Conservation (phyloP, 495 filamentous ascomycete species). For the Talaromyces adpressus region DNA sequence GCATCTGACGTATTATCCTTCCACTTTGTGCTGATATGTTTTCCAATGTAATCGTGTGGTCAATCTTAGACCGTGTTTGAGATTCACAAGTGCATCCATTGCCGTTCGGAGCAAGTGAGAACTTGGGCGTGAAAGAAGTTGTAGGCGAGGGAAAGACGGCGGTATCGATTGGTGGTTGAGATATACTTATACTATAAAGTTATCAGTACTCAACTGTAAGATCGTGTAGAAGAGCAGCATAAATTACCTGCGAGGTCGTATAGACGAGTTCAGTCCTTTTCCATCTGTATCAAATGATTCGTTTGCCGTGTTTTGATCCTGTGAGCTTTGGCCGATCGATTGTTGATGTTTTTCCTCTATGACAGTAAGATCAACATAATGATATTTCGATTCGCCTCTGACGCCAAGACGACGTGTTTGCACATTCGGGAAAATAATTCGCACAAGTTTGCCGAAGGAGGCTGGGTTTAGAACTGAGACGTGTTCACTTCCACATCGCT, state of each 20-base stretch:
- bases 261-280: not conserved
- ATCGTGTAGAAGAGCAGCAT: not conserved
- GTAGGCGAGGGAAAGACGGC: constrained; percentile 63
- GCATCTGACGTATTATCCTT: constrained; percentile 56
- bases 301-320: constrained; percentile 18
- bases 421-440: constrained; percentile 90
- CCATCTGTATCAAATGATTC: constrained; percentile 7
- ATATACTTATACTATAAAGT: constrained; percentile 27
- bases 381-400: constrained; percentile 95
- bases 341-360: constrained; percentile 44
- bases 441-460: constrained; percentile 93
- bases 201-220: not conserved
- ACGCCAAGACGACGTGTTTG: constrained; percentile 89
- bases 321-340: constrained; percentile 18
- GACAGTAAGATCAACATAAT: constrained; percentile 84
- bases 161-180: constrained; percentile 54
- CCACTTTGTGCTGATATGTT: constrained; percentile 37
- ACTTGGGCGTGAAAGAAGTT: constrained; percentile 28
- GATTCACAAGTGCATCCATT: constrained; percentile 26
- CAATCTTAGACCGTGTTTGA: constrained; percentile 14
- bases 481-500: constrained; percentile 80
- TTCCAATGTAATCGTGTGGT: constrained; percentile 27
- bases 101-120: constrained; percentile 16
- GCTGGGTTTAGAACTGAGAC: constrained; percentile 92
- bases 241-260: constrained; percentile 10